Conservation (phyloP, 805 yeast species). For the Metschnikowia chrysomelidarum region DNA sequence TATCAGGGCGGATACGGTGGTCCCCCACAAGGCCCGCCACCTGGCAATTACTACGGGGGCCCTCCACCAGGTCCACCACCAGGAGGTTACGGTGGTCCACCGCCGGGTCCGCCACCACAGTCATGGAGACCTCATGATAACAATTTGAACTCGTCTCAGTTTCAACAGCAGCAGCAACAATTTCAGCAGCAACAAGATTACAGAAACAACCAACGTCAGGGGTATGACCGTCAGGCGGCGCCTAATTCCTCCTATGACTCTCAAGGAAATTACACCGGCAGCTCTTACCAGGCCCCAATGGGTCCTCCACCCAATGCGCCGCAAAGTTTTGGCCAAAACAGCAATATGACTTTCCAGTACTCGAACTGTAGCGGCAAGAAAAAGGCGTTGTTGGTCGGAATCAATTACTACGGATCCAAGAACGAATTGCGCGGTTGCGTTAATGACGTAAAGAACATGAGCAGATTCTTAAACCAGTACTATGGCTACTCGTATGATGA, state of each 20-base stretch:
- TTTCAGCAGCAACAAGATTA: constrained; percentile 19
- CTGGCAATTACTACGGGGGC: constrained; percentile 10
- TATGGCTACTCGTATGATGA: constrained; percentile 52
- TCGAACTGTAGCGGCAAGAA: constrained; percentile 69
- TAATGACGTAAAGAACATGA: constrained; percentile 66
- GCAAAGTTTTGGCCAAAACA: constrained; percentile 36
- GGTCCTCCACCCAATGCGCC: constrained; percentile 29
- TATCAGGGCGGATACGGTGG: constrained; percentile 7
- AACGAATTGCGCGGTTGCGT: constrained; percentile 74
- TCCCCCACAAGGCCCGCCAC: constrained; percentile 11
- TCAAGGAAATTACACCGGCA: constrained; percentile 16
- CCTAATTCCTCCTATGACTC: constrained; percentile 19
- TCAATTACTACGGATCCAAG: constrained; percentile 67
- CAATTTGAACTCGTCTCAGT: constrained; percentile 17
- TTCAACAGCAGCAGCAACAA: constrained; percentile 18
- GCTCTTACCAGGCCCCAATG: constrained; percentile 2
- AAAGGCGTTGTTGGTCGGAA: constrained; percentile 76
- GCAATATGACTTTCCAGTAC: constrained; percentile 47
- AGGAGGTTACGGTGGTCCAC: constrained; percentile 20
- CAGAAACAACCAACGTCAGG: constrained; percentile 9
- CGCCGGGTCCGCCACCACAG: constrained; percentile 19
- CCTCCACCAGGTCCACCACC: constrained; percentile 21
- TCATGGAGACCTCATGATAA: constrained; percentile 19
- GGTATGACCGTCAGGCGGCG: constrained; percentile 14
- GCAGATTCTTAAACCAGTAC: constrained; percentile 33